Evolutionary conservation across 176 grass and related monocot genomes (phyloP).

Genomic region (Carex kokanica): DNA sequence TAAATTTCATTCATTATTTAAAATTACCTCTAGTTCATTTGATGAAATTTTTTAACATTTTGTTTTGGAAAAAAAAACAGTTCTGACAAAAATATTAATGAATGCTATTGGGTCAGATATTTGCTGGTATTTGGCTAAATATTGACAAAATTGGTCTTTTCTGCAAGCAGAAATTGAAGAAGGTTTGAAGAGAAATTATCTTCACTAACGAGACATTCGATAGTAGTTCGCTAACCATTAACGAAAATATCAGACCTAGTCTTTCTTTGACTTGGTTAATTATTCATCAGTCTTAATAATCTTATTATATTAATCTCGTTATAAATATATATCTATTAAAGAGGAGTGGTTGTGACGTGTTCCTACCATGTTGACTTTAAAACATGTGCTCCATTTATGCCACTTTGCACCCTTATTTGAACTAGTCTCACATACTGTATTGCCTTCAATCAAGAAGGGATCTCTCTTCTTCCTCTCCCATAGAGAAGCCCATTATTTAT

Average conservation of each 20-base stretch:
- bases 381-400: constrained; percentile 11
- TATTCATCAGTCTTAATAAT: neutral
- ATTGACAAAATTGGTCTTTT: neutral
- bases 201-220: neutral
- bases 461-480: neutral
- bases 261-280: neutral
- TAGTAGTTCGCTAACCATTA: neutral
- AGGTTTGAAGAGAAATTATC: neutral
- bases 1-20: neutral
- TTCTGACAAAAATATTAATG: neutral
- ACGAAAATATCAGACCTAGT: neutral
- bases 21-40: neutral
- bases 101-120: neutral
- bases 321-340: neutral
- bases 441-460: neutral
- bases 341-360: constrained; percentile 22
- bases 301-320: neutral
- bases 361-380: constrained; percentile 13
- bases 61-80: neutral
- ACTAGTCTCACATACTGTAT: neutral
- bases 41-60: neutral
- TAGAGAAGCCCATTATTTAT: neutral
- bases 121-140: neutral
- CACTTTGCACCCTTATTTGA: neutral
- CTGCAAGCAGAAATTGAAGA: neutral